Evolutionary conservation across 2,329 filamentous ascomycete genomes (phyloP).

Genomic region (Ambrosiella cleistominuta): DNA sequence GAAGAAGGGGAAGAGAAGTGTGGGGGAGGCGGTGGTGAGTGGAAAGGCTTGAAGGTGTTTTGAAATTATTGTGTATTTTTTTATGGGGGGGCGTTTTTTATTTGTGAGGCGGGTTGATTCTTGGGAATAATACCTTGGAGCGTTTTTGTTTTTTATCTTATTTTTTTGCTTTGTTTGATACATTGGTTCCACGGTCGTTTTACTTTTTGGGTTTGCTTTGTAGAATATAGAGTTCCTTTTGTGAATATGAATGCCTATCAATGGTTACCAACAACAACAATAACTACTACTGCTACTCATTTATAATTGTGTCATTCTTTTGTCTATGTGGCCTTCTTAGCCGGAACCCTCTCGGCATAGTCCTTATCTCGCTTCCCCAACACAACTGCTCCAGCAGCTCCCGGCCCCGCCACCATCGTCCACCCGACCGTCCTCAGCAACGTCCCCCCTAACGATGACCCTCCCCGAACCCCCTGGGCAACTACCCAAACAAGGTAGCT

Average conservation of each 20-base stretch:
- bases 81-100: neutral
- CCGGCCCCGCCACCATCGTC: neutral
- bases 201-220: neutral
- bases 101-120: neutral
- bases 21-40: neutral
- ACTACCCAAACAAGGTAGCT: slow-evolving; percentile 1
- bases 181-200: neutral
- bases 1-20: neutral
- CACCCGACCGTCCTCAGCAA: neutral
- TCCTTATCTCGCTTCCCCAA: too few relatives aligned
- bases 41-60: neutral
- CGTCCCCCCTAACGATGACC: neutral
- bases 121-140: neutral
- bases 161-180: neutral
- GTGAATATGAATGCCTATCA: too few relatives aligned
- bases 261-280: too few relatives aligned
- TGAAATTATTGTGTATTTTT: neutral
- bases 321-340: too few relatives aligned
- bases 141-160: neutral
- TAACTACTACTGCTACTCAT: too few relatives aligned
- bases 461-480: neutral
- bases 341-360: too few relatives aligned
- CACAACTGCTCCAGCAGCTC: neutral
- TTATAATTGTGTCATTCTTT: too few relatives aligned
- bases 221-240: neutral